Base-by-base conservation (phyloP, 1,139 yeast species). In the Candida sojae region DNA sequence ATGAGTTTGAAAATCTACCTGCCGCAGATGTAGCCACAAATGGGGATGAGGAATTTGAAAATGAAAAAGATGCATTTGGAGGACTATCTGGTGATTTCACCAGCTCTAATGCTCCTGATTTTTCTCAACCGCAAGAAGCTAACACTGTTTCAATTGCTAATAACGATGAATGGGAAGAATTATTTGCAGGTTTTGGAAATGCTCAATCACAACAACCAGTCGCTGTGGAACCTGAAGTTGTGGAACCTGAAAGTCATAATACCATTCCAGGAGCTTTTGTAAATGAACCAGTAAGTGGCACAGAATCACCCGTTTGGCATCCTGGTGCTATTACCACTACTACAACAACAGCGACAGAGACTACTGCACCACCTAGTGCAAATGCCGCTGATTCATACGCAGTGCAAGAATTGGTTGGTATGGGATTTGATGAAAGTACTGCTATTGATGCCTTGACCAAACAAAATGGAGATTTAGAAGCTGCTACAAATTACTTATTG, bases 131-230 rank as follows among this genome's bases (percentile, higher is more conserved):
- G 12, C 45, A 50, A 26, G 42, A 51, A 23, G 42, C 50, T 28
- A 54, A 52, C 33, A 53, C 58, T 26, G 52, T 55, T 38, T 44
- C 46, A 34, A 44, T 53, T 5, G 53, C 49, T 30, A 71, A 63
- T 7, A 79, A 80, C 49, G 96, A 89, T 60, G 97, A 91, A 65
- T 91, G 97, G 97, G 97, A 91, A 60, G 95, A 90, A 66, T 77
- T 91, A 31, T 91, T 91, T 72, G 95, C 96, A 2, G 96, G 96
- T 0, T 87, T 90, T 63, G 93, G 93, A 30, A 87, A 85, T 58
- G 75, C 76, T 32, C 71, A 73, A 45, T 66, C 60, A 13, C 49
- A 36, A 4, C 46, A 38, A 17, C 21, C 21, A 2, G 21, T 17
- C 21, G 21, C 21, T 17, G 21, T 17, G n/a, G 28, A 17, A 12